These are phyloP conservation scores for Flaveria sonorensis DNA, from an alignment of 129 eudicot genomes.

Conservation along the genomic window DNA sequence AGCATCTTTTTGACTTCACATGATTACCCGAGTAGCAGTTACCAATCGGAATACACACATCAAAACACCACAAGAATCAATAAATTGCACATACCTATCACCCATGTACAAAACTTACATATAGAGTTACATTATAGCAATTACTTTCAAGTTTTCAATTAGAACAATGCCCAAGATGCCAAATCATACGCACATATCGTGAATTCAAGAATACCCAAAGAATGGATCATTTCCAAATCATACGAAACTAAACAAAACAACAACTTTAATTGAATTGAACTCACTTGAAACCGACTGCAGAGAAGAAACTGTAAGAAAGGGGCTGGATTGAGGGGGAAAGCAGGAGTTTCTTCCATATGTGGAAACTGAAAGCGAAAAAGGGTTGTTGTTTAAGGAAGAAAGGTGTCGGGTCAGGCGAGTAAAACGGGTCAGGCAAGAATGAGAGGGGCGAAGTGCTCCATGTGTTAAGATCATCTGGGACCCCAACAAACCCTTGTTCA, in stretches of 20 bases:
- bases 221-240: not conserved
- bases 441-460: slow-evolving; percentile 49
- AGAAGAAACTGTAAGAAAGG: slow-evolving; percentile 41
- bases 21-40: not conserved
- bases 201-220: slow-evolving; percentile 5
- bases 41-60: not conserved
- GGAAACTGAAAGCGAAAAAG: slow-evolving; percentile 34
- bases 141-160: no score
- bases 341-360: slow-evolving; percentile 18
- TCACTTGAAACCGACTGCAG: slow-evolving; percentile 46
- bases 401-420: slow-evolving; percentile 45
- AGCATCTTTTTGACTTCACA: not conserved
- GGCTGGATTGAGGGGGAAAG: slow-evolving; percentile 30
- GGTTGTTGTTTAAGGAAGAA: slow-evolving; percentile 13
- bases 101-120: no score
- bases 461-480: slow-evolving; percentile 49
- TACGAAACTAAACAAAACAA: not conserved
- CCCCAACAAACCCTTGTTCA: slow-evolving; percentile 25
- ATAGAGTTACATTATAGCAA: no score
- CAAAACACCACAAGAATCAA: not conserved
- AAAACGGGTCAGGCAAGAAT: slow-evolving; percentile 35
- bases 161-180: not conserved
- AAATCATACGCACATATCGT: not conserved
- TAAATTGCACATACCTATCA: no score
- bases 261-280: not conserved